These are phyloP conservation scores for Talaromyces borbonicus DNA, from an alignment of 495 filamentous ascomycete species.

Conservation along the genomic window DNA sequence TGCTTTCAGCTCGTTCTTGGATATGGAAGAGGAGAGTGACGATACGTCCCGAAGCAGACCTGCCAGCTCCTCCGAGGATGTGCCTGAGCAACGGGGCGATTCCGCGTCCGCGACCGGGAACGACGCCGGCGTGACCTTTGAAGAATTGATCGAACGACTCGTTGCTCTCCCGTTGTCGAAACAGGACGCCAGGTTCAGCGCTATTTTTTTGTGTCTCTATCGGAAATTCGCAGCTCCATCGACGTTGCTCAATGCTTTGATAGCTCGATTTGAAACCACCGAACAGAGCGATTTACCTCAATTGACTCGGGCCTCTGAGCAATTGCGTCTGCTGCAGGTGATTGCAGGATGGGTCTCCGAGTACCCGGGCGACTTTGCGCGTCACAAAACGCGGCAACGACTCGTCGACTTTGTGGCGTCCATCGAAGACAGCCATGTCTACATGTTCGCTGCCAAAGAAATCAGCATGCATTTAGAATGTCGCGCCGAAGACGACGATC, in stretches of 20 bases:
- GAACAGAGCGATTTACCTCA: constrained; percentile 49
- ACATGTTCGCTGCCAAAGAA: constrained; percentile 73
- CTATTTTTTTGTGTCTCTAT: constrained; percentile 88
- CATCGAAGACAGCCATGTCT: constrained; percentile 60
- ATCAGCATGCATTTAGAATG: constrained; percentile 59
- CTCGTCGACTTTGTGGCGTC: constrained; percentile 62
- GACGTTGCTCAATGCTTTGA: constrained; percentile 62
- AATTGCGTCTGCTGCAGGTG: constrained; percentile 73
- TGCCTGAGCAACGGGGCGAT: constrained; percentile 21
- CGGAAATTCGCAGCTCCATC: constrained; percentile 83
- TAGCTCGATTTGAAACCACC: constrained; percentile 61
- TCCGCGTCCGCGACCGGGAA: constrained; percentile 26
- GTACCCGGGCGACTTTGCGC: constrained; percentile 88
- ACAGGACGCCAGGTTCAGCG: constrained; percentile 71
- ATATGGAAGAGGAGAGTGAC: constrained; percentile 38
- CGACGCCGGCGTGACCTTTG: constrained; percentile 61
- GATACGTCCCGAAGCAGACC: constrained; percentile 20
- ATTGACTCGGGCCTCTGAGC: constrained; percentile 62
- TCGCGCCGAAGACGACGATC: constrained; percentile 67
- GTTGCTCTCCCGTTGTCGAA: constrained; percentile 73
- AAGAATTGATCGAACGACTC: constrained; percentile 81
- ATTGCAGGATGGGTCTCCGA: constrained; percentile 80
- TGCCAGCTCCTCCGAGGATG: constrained; percentile 19
- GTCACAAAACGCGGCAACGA: constrained; percentile 59
- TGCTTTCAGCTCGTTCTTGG: constrained; percentile 35